A percentile compares a stretch with the other conserved stretches of the same genome.
Conservation (phyloP, 2,329 filamentous ascomycete species). For the Monosporascus sp. region DNA sequence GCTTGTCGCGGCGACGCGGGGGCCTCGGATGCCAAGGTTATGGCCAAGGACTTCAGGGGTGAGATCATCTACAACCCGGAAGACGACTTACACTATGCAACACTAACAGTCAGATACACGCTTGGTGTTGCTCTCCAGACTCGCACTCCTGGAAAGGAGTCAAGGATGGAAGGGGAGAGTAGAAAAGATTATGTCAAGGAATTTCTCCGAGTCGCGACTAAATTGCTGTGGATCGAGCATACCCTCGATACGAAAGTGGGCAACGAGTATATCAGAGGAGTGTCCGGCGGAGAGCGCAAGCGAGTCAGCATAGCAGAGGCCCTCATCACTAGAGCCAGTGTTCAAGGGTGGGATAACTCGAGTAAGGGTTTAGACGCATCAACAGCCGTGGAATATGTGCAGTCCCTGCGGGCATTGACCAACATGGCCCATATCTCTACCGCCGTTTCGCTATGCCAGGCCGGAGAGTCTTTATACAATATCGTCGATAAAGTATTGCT, state of each 20-base stretch:
- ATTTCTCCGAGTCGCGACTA: slow-evolving; percentile 57
- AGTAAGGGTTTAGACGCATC: slow-evolving; percentile 61
- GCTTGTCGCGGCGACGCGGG: too few species aligned
- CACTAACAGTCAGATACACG: slow-evolving; percentile 60
- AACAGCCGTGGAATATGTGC: slow-evolving; percentile 62
- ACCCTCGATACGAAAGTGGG: slow-evolving; percentile 63
- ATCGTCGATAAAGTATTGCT: slow-evolving; percentile 65
- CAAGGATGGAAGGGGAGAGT: slow-evolving; percentile 61
- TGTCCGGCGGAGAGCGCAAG: slow-evolving; percentile 64
- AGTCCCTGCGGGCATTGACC: slow-evolving; percentile 60
- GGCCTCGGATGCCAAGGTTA: slow-evolving; percentile 37
- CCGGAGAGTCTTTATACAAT: slow-evolving; percentile 45
- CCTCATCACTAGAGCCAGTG: slow-evolving; percentile 52
- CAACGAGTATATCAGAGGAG: slow-evolving; percentile 57
- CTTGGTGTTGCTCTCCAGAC: slow-evolving; percentile 63
- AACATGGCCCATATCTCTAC: slow-evolving; percentile 57
- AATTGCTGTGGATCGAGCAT: slow-evolving; percentile 66
- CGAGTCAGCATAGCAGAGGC: slow-evolving; percentile 73
- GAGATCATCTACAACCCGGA: slow-evolving; percentile 53
- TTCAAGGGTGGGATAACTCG: slow-evolving; percentile 70
- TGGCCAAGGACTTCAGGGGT: slow-evolving; percentile 50
- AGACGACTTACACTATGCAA: too few species aligned
- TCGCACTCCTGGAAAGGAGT: slow-evolving; percentile 54
- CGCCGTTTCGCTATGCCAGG: slow-evolving; percentile 63
- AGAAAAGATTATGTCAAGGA: slow-evolving; percentile 52